Base-by-base conservation (phyloP, 345 rosid genomes). In the Bruguiera parviflora region DNA sequence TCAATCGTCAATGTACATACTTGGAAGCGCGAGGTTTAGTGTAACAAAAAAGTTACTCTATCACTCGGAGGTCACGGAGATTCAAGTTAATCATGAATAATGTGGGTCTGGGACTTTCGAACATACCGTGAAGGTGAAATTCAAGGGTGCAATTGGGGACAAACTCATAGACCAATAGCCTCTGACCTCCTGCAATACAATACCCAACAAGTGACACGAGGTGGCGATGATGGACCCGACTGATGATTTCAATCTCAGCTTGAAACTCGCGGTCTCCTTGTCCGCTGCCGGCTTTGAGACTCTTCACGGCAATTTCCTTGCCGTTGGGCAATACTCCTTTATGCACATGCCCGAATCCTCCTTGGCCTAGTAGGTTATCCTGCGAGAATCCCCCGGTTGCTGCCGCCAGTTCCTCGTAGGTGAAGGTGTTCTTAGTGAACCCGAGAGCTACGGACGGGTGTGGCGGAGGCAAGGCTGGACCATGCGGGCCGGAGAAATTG, bases 211-310 rank as follows among this genome's bases (percentile, higher is more conserved):
- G 91, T 19, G 98, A 82, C 7, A 93, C 98, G 5, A 93, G 88
- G 72, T 93, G 89, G 37, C 96, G 96, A 73, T 93, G 98, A 68
- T 93, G 98, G 61, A 93, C 98, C 13, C 94, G 89, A 62, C 97
- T 91, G 68, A 93, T 93, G 66, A 89, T 91, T 73, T 91, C 96
- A 24, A 93, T 97, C 81, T 93, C 97, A 8, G 92, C 94, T 73
- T 86, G 90, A 63, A 91, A 93, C 75, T 91, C 98, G 0, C 85
- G 81, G 37, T 86, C 87, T 1, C 97, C 97, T 73, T 91, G 97
- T 28, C 96, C 92, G 2, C 96, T 85, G 3, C 91, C 96, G 1
- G 80, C 64, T 81, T 89, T 93, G 15, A 93, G 87, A 61, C 89
- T 85, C 82, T 91, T 93, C 19, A 88, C 94, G 1, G 98, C 97